These are phyloP conservation scores for Penicillium fimorum DNA, from an alignment of 495 filamentous ascomycete species.

Conservation along the genomic window DNA sequence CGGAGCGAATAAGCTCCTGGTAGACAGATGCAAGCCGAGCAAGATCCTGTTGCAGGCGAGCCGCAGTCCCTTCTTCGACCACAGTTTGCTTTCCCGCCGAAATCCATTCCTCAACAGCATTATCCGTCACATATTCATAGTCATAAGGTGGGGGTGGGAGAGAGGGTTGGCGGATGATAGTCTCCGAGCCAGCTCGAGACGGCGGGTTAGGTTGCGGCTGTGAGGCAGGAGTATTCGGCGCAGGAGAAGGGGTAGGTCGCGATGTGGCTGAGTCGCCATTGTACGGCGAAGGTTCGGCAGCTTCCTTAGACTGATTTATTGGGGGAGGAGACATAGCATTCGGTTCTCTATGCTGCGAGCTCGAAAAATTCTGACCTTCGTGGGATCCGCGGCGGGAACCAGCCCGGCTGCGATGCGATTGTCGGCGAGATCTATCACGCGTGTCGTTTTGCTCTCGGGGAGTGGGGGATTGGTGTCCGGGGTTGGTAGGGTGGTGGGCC, in stretches of 20 bases:
- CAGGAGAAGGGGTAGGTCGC: slow-evolving; percentile 27
- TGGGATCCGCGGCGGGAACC: slow-evolving; percentile 32
- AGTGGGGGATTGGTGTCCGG: slow-evolving; percentile 33
- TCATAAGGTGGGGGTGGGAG: slow-evolving; percentile 41
- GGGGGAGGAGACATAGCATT: slow-evolving; percentile 42
- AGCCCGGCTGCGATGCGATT: slow-evolving; percentile 41
- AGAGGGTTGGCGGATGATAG: slow-evolving; percentile 20
- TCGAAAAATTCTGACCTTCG: slow-evolving; percentile 35
- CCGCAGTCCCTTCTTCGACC: slow-evolving; percentile 48
- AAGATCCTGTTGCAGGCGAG: slow-evolving; percentile 62
- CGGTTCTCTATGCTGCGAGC: slow-evolving; percentile 30
- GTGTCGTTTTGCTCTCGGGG: slow-evolving; percentile 44
- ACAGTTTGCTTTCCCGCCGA: slow-evolving; percentile 45
- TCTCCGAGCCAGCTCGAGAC: slow-evolving; percentile 18
- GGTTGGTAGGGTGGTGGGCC: slow-evolving; percentile 49
- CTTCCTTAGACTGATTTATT: slow-evolving; percentile 28
- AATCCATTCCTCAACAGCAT: slow-evolving; percentile 49
- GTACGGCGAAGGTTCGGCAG: slow-evolving; percentile 23
- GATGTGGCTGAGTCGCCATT: slow-evolving; percentile 23
- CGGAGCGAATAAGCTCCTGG: slow-evolving; percentile 78
- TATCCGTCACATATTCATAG: slow-evolving; percentile 59
- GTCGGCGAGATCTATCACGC: slow-evolving; percentile 45
- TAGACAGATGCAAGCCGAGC: slow-evolving; percentile 67
- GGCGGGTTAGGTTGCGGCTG: slow-evolving; percentile 25
- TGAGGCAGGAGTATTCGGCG: slow-evolving; percentile 27